Base-by-base conservation (phyloP, 768 basidiomycete genomes). In the Lactarius evosmus region DNA sequence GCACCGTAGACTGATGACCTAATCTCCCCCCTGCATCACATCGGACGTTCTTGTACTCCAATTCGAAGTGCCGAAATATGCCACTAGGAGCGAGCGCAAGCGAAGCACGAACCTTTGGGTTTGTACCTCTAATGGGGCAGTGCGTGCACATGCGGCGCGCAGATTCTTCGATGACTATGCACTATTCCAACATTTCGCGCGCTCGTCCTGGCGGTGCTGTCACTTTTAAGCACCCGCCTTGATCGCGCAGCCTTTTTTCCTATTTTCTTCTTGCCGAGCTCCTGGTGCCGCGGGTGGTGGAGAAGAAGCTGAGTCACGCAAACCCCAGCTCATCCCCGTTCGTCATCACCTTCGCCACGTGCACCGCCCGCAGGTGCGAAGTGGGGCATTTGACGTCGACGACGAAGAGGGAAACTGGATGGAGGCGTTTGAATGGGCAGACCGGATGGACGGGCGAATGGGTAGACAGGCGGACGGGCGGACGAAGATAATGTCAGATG, bases 21-120 rank as follows among this genome's bases (percentile, higher is more conserved):
- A 25, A 40, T 25, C 6, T 55, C 7, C 2, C 7, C 2, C 41
- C 50, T 7, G 44, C 63, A 64, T 64, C 63, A 60, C 52, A 64
- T 64, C 63, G 40, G 52, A 38, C 52, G n/a, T n/a, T n/a, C n/a
- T n/a, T n/a, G n/a, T n/a, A n/a, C n/a, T n/a, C n/a, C n/a, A n/a
- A n/a, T n/a, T n/a, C n/a, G n/a, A n/a, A n/a, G n/a, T n/a, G n/a
- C n/a, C n/a, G n/a, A n/a, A n/a, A n/a, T n/a, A 55, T 14, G 62
- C 38, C 11, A 6, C 27, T 17, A 22, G 22, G 16, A 41, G 22
- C n/a, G 51, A 51, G 51, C 60, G 29, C 55, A 30, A n/a, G 51
- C 16, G 33, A 40, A 55, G 32, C 53, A 29, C 38, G 6, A 51
- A 17, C 36, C 17, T 27, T 34, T 17, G 29, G 54, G 29, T 27